Evolutionary conservation across 345 rosid genomes (phyloP), one percentile per base, ranked within the genome.

Genomic region (Eucalyptus brandiana): DNA sequence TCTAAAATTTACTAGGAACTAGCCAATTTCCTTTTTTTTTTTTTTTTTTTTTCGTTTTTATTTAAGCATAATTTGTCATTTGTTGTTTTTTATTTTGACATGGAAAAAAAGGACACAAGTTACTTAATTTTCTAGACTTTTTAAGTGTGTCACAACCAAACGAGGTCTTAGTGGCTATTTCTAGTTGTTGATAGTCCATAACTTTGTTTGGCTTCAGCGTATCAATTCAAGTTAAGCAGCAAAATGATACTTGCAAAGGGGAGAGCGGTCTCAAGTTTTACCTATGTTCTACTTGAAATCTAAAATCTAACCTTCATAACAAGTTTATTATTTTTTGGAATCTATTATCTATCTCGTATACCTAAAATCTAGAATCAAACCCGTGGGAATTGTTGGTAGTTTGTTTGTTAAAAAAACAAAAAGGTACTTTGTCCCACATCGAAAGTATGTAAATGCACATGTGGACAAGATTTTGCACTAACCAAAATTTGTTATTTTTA

Each of bases 391-490:
- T 21, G 5, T 19, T 53, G 1, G 5, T 53, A 53, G 5, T 19
- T 53, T 53, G 58, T 53, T 53, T 53, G 11, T 53, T 21, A 53
- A 53, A 53, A 9, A 0, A 53, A 53, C 5, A 19, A 53, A 53
- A 1, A 21, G 2, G 0, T 21, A 2, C 11, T 53, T 8, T 53
- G 26, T 53, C 11, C 1, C 26, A 53, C 0, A 8, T 53, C 0
- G 0, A 53, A 53, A 53, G 19, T 0, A 19, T 53, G 5, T 53
- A 8, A 53, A 24, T 53, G 0, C 0, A 8, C 2, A 53, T 1
- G 5, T 8, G 0, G 0, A 53, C 0, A 11, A 8, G 5, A 53
- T 53, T 8, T 53, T 0, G 0, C 1, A 53, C 2, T 53, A 53
- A 53, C 11, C 1, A 53, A 53, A 0, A 4, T 8, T 53, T 53